Evolutionary conservation across 306 rosid genomes (phyloP).

Genomic region (Begonia masoniana): DNA sequence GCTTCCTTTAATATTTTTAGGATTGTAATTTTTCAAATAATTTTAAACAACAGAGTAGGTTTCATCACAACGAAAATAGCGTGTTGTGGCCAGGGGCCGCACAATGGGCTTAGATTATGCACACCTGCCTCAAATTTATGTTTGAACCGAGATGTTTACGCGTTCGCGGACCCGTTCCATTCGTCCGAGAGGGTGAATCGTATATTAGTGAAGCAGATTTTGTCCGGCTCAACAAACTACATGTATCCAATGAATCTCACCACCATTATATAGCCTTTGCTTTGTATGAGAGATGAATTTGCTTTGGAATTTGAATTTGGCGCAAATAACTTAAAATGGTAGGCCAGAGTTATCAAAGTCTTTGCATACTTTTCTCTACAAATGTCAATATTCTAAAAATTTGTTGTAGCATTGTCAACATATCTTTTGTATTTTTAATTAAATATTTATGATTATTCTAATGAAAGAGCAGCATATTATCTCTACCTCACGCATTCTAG

Average conservation of each 20-base stretch:
- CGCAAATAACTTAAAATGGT: too few species aligned
- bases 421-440: too few species aligned
- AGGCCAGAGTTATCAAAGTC: too few species aligned
- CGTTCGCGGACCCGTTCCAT: conserved; percentile 78
- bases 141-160: conserved; percentile 50
- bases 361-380: too few species aligned
- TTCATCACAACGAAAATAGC: conserved; percentile 50
- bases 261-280: conserved; percentile 15
- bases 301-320: too few species aligned
- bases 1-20: background rate
- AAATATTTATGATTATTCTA: too few species aligned
- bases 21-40: background rate
- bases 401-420: too few species aligned
- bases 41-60: conserved; percentile 15
- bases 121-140: conserved; percentile 51
- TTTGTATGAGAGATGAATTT: too few species aligned
- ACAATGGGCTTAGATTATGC: conserved; percentile 61
- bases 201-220: conserved; percentile 43
- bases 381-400: too few species aligned
- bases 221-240: conserved; percentile 35
- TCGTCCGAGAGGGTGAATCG: conserved; percentile 57
- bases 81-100: conserved; percentile 68
- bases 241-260: conserved; percentile 83
- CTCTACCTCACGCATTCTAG: too few species aligned
- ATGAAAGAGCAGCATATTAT: too few species aligned